phyloP scores from a whole-genome alignment of 2,329 filamentous ascomycete species.

The Diaporthe amygdali region DNA sequence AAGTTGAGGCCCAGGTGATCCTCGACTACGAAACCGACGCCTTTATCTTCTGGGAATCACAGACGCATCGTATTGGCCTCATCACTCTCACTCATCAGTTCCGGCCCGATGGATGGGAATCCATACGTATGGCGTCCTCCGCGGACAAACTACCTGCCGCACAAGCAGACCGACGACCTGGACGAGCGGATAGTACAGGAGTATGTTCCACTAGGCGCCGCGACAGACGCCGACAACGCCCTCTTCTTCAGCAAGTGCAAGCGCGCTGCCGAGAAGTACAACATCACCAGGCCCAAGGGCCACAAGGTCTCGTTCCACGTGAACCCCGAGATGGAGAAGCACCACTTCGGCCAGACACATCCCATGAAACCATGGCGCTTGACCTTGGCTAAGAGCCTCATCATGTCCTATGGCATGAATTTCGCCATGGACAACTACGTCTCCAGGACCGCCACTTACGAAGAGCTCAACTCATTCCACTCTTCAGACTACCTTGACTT shows the following conservation, averaged over 20 bases:
- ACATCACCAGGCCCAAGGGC: conserved; percentile 80
- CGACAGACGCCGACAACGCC: conserved; percentile 60
- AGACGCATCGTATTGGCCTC: neutral
- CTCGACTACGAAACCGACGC: neutral
- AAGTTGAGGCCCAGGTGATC: neutral
- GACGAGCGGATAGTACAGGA: conserved; percentile 59
- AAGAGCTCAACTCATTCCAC: conserved; percentile 89
- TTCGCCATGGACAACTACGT: conserved; percentile 96
- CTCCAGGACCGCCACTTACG: conserved; percentile 80
- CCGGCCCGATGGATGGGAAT: conserved; percentile 44
- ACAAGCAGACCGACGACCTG: conserved; percentile 48
- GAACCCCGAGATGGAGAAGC: conserved; percentile 92
- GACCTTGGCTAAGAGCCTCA: conserved; percentile 91
- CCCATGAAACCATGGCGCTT: conserved; percentile 99
- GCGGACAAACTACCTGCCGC: conserved; percentile 65
- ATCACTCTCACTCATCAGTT: neutral
- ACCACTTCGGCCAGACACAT: conserved; percentile 96
- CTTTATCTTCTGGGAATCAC: neutral
- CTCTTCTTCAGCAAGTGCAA: conserved; percentile 64
- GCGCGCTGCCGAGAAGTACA: conserved; percentile 63
- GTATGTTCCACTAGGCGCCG: conserved; percentile 54
- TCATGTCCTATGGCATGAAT: conserved; percentile 94
- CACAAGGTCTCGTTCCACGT: conserved; percentile 95
- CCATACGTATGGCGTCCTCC: conserved; percentile 58
- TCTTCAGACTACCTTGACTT: conserved; percentile 90